Evolutionary conservation across 2,329 filamentous ascomycete genomes (phyloP).

Genomic region (Fusarium haematococcum): DNA sequence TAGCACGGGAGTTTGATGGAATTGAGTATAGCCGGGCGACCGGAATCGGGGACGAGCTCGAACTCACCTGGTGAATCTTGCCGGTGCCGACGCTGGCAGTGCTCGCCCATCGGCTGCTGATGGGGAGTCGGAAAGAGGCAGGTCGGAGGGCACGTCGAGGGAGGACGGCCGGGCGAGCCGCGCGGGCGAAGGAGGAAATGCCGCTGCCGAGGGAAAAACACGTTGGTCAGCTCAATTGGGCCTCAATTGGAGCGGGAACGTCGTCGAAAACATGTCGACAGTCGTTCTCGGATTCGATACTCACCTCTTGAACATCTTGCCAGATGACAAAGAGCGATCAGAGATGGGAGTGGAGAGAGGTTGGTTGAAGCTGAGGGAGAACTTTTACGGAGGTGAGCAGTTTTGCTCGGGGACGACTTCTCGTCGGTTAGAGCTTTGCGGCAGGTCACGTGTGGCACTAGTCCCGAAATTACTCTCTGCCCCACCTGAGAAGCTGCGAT

Average conservation of each 20-base stretch:
- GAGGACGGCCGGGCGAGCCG: slow-evolving; percentile 70
- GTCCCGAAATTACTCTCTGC: slow-evolving; percentile 40
- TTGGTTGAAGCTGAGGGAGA: slow-evolving; percentile 62
- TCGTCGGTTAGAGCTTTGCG: slow-evolving; percentile 58
- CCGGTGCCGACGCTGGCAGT: slow-evolving; percentile 69
- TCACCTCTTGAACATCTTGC: slow-evolving; percentile 88
- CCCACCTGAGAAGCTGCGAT: slow-evolving; percentile 41
- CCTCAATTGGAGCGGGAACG: slow-evolving; percentile 57
- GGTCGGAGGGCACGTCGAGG: slow-evolving; percentile 69
- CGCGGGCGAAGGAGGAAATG: slow-evolving; percentile 73
- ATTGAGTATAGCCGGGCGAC: slow-evolving; percentile 36
- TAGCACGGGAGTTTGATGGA: slow-evolving; percentile 31
- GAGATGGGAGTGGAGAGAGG: slow-evolving; percentile 69
- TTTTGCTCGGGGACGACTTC: slow-evolving; percentile 59
- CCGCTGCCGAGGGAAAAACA: slow-evolving; percentile 62
- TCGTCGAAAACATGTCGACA: slow-evolving; percentile 43
- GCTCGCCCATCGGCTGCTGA: slow-evolving; percentile 70
- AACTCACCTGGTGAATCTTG: slow-evolving; percentile 76
- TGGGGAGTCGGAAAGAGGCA: slow-evolving; percentile 65
- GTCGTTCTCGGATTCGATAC: slow-evolving; percentile 53
- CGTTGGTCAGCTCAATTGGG: slow-evolving; percentile 58
- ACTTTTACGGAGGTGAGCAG: slow-evolving; percentile 62
- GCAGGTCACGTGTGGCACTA: slow-evolving; percentile 53
- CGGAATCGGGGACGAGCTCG: slow-evolving; percentile 32
- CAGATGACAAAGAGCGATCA: slow-evolving; percentile 75